Conservation (phyloP, 139 green algal genomes). For the Chlamydomonas applanata region DNA sequence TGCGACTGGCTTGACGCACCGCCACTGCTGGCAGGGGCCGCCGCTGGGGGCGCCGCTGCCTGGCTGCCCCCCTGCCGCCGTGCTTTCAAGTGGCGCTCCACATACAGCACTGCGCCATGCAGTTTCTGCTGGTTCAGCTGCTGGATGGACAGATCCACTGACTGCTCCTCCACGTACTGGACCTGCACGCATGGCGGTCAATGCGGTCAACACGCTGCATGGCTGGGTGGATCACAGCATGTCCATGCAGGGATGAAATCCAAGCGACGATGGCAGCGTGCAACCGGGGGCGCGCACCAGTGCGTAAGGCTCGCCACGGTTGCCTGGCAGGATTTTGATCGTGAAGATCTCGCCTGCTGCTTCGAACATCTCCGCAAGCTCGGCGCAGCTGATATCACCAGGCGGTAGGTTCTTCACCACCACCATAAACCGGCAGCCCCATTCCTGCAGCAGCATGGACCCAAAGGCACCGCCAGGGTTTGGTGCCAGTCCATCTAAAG, state of each 20-base stretch:
- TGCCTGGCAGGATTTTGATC: slow-evolving; percentile 12
- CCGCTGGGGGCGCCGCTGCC: background rate
- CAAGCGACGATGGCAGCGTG: too few relatives aligned
- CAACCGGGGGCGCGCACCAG: slow-evolving; percentile 1
- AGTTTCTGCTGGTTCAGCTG: slow-evolving; percentile 15
- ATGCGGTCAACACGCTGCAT: too few relatives aligned
- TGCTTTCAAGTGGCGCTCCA: slow-evolving; percentile 12
- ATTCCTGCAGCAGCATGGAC: slow-evolving; percentile 1
- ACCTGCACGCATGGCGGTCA: background rate
- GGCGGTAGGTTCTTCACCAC: slow-evolving; percentile 14
- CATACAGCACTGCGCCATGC: slow-evolving; percentile 10
- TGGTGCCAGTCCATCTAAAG: background rate
- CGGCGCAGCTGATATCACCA: slow-evolving; percentile 6
- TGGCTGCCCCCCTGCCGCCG: background rate
- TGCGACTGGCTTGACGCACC: background rate
- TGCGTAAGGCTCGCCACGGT: slow-evolving; percentile 9
- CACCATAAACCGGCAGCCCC: slow-evolving; percentile 17
- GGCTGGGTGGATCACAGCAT: too few relatives aligned
- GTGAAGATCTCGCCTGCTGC: slow-evolving; percentile 11
- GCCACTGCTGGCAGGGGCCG: background rate
- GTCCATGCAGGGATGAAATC: too few relatives aligned
- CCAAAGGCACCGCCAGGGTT: background rate
- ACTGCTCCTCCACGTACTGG: slow-evolving; percentile 10
- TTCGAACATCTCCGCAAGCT: slow-evolving; percentile 10
- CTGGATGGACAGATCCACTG: slow-evolving; percentile 6